phyloP scores from a whole-genome alignment of 768 basidiomycete species.

The Daedaleopsis nitida region DNA sequence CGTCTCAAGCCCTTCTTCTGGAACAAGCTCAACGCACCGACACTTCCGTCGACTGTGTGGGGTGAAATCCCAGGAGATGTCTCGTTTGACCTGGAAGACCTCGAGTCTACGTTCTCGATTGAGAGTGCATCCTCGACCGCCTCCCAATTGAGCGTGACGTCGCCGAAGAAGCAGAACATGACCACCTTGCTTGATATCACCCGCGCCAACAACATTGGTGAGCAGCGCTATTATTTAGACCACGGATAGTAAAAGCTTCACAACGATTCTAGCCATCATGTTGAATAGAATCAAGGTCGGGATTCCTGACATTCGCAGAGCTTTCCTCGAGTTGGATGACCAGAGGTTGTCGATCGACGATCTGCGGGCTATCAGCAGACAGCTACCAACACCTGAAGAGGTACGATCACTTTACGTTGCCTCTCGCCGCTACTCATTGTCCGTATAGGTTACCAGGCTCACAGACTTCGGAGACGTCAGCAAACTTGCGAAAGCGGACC shows the following conservation, averaged over 20 bases:
- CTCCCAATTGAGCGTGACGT: conserved; percentile 41
- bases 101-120: conserved; percentile 73
- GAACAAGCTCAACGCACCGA: conserved; percentile 66
- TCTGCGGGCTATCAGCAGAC: conserved; percentile 71
- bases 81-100: conserved; percentile 63
- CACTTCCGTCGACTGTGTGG: conserved; percentile 66
- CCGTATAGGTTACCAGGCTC: conserved; percentile 57
- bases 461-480: conserved; percentile 69
- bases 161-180: conserved; percentile 57
- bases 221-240: conserved; percentile 21
- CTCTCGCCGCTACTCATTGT: neutral
- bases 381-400: conserved; percentile 84
- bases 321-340: conserved; percentile 76
- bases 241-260: neutral
- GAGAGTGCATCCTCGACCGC: conserved; percentile 46
- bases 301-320: conserved; percentile 65
- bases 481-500: conserved; percentile 82
- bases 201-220: conserved; percentile 83
- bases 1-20: conserved; percentile 88
- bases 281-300: conserved; percentile 71
- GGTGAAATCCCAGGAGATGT: conserved; percentile 47
- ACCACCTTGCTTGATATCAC: conserved; percentile 78
- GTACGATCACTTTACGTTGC: conserved; percentile 35
- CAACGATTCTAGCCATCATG: conserved; percentile 67
- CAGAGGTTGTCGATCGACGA: conserved; percentile 68